Percentiles rank a stretch among this genome's conserved stretches.
These are phyloP conservation scores for Apiospora hydei DNA, from an alignment of 2,329 filamentous ascomycete genomes.

Conservation along the genomic window DNA sequence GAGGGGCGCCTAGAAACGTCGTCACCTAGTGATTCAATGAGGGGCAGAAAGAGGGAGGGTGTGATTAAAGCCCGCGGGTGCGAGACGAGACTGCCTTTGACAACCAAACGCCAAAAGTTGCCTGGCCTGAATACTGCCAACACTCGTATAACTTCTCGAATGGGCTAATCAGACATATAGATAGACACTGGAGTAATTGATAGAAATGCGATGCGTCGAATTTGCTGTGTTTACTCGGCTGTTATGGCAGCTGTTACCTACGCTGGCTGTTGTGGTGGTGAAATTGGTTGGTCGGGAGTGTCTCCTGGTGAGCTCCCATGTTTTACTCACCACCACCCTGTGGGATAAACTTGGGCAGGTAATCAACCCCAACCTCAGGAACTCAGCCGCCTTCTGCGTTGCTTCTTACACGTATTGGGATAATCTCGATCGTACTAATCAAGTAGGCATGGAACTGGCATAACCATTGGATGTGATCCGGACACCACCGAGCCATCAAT, in stretches of 20 bases:
- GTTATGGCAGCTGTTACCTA: neutral
- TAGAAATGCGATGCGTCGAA: neutral
- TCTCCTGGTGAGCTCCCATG: neutral
- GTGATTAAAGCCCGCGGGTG: neutral
- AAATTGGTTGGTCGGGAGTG: neutral
- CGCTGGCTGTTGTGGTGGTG: neutral
- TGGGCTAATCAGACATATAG: neutral
- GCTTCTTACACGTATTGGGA: neutral
- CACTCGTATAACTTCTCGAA: neutral
- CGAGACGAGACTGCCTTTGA: neutral
- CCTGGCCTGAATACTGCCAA: neutral
- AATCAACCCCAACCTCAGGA: neutral
- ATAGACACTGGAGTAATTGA: neutral
- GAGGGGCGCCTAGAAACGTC: conserved; percentile 13
- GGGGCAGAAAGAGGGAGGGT: conserved; percentile 19
- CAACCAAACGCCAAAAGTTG: neutral
- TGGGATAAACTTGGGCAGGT: neutral
- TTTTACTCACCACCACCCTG: neutral
- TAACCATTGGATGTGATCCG: neutral
- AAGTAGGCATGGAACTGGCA: neutral
- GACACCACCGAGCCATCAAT: neutral
- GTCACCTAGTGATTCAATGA: conserved; percentile 21
- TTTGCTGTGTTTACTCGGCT: neutral
- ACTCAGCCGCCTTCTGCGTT: neutral
- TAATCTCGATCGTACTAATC: neutral